Evolutionary conservation across 2,329 filamentous ascomycete genomes (phyloP), one percentile per base, ranked within the genome.

Genomic region (Tolypocladium ophioglossoides): DNA sequence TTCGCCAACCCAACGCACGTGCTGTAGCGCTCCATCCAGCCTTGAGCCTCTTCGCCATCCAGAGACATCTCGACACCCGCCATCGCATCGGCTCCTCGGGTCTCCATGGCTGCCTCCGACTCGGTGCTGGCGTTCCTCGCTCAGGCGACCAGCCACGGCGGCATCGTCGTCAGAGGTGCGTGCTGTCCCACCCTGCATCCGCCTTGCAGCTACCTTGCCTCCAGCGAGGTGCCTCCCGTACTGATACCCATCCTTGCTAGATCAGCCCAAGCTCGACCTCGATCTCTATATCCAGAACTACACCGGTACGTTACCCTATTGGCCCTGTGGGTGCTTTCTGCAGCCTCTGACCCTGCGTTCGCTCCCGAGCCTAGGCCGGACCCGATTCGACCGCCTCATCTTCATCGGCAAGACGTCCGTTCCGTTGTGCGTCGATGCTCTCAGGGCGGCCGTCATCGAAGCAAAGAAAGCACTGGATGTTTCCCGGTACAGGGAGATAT

Each of bases 241-340:
- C 44, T 48, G 27, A 48, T 56, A 9, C 20, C 41, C 32, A 32
- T 32, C 16, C 46, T 53, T 49, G 40, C 16, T 52, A 92, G 89
- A 90, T 50, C 72, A 81, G 8, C 91, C 92, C 11, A 96, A 92
- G 66, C 86, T 97, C 62, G 94, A 97, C 64, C 80, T 99, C 44
- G 90, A 96, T 57, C 82, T 87, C 39, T 97, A 96, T 70, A 87
- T 96, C 51, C 79, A 86, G 60, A 95, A 96, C 66, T 99, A 97
- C 71, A 79, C 77, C 67, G 90, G 91, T 91, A 72, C 48, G 74
- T 60, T 7, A 49, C 37, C 12, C 34, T 48, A 34, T 40, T 48
- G n/a, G 40, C 24, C 27, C 18, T 18, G 44, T 27, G 5, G 11
- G 10, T 34, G 44, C 18, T 10, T 32, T 20, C 27, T 20, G 44